Conservation (phyloP, 179 eudicot species). For the Corrigiola litoralis region DNA sequence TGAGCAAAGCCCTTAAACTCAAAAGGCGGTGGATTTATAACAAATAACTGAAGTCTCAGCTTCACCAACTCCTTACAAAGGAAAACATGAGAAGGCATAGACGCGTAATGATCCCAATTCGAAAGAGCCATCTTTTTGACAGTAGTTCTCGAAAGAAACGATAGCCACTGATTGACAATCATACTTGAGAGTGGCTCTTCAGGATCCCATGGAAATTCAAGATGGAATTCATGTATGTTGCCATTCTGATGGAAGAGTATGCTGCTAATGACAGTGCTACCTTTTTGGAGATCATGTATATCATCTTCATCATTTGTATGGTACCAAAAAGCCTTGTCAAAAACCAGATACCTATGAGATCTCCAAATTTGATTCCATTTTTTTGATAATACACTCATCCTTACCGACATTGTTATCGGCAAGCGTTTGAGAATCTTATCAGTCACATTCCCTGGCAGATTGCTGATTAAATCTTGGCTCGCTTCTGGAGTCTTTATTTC, state of each 20-base stretch:
- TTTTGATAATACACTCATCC: background rate
- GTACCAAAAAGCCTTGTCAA: background rate
- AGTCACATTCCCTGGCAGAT: background rate
- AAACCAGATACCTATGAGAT: background rate
- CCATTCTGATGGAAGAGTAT: conserved; percentile 2
- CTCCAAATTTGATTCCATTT: background rate
- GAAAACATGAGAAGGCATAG: background rate
- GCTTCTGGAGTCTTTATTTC: background rate
- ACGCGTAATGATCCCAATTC: background rate
- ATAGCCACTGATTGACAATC: background rate
- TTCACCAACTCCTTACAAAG: background rate
- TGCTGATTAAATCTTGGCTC: conserved; percentile 1
- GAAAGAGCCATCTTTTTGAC: background rate
- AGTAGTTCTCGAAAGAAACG: background rate
- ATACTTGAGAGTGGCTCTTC: no score
- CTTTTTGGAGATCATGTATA: background rate
- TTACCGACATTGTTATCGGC: background rate
- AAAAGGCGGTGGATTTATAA: background rate
- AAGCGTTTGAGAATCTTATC: background rate
- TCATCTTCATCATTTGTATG: background rate
- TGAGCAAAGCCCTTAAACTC: background rate
- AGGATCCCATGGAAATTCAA: background rate
- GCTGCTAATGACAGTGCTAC: background rate
- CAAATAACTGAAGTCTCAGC: background rate
- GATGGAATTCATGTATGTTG: background rate